A percentile compares a stretch with the other conserved stretches of the same genome.
Conservation (phyloP, 768 basidiomycete species). For the Boletus sp. region DNA sequence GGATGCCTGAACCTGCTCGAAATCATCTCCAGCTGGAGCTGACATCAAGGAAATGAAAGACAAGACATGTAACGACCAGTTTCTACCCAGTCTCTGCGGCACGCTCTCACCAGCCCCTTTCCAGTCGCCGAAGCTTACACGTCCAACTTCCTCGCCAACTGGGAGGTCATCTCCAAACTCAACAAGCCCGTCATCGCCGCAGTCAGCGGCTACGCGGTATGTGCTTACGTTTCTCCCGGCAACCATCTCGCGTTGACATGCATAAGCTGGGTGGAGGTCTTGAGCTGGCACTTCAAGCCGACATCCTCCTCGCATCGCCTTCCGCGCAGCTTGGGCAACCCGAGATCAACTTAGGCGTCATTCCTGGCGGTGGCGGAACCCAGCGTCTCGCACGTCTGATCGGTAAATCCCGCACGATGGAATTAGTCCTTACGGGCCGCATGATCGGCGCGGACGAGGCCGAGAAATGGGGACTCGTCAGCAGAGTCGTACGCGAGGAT, state of each 20-base stretch:
- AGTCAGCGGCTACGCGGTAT: constrained; percentile 89
- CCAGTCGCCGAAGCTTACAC: constrained; percentile 85
- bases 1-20: not conserved
- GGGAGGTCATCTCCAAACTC: constrained; percentile 69
- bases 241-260: not conserved
- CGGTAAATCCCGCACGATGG: constrained; percentile 95
- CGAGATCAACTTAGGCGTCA: constrained; percentile 93
- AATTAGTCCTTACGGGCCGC: constrained; percentile 86
- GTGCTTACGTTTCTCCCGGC: constrained; percentile 28
- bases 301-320: constrained; percentile 90
- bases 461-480: constrained; percentile 83
- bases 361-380: constrained; percentile 93
- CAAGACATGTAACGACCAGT: constrained; percentile 68
- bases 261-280: constrained; percentile 92
- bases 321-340: constrained; percentile 94
- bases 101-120: not conserved
- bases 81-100: not conserved
- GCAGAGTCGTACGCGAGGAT: constrained; percentile 72
- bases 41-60: constrained; percentile 99
- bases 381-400: constrained; percentile 84
- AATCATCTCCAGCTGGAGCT: constrained; percentile 67
- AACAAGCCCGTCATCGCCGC: constrained; percentile 96
- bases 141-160: constrained; percentile 81
- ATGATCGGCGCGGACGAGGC: constrained; percentile 81
- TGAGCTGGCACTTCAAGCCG: constrained; percentile 94